A percentile compares a stretch with the other conserved stretches of the same genome.
Evolutionary conservation across 2,329 filamentous ascomycete species (phyloP).

Genomic region (Epichloe bromicola): DNA sequence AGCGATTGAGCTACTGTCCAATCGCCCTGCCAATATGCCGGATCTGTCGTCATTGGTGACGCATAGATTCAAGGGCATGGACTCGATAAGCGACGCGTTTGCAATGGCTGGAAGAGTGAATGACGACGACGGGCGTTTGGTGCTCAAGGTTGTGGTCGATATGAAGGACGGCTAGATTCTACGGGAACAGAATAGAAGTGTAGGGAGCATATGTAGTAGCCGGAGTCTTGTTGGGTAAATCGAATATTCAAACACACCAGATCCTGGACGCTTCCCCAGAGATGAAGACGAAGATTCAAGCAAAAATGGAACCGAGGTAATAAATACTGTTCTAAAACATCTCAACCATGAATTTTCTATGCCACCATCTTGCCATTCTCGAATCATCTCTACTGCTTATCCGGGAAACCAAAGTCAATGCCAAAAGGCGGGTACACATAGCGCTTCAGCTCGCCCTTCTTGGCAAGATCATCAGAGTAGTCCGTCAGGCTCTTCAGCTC

Average conservation of each 20-base stretch:
- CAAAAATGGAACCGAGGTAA: too few relatives aligned
- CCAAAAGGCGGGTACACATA: conserved; percentile 60
- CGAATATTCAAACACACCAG: neutral
- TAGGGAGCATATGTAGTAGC: neutral
- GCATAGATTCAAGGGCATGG: conserved; percentile 53
- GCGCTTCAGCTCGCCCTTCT: conserved; percentile 40
- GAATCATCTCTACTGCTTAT: conserved; percentile 31
- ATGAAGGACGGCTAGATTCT: neutral
- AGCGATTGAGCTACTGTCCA: conserved; percentile 37
- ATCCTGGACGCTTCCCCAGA: neutral
- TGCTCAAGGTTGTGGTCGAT: conserved; percentile 60
- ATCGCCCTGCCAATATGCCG: conserved; percentile 39
- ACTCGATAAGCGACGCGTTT: conserved; percentile 52
- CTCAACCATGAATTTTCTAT: neutral
- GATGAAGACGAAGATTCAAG: too few relatives aligned
- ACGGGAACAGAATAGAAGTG: neutral
- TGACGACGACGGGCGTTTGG: conserved; percentile 55
- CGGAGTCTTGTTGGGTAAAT: neutral
- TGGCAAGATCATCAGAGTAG: conserved; percentile 37
- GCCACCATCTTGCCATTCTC: neutral
- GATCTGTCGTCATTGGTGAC: conserved; percentile 57
- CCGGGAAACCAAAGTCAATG: conserved; percentile 59
- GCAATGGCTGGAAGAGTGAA: conserved; percentile 58
- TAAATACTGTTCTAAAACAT: neutral
- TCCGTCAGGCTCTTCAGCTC: conserved; percentile 47